Conservation (phyloP, 202 grass and related monocot genomes). For the Elaeis oleifera region DNA sequence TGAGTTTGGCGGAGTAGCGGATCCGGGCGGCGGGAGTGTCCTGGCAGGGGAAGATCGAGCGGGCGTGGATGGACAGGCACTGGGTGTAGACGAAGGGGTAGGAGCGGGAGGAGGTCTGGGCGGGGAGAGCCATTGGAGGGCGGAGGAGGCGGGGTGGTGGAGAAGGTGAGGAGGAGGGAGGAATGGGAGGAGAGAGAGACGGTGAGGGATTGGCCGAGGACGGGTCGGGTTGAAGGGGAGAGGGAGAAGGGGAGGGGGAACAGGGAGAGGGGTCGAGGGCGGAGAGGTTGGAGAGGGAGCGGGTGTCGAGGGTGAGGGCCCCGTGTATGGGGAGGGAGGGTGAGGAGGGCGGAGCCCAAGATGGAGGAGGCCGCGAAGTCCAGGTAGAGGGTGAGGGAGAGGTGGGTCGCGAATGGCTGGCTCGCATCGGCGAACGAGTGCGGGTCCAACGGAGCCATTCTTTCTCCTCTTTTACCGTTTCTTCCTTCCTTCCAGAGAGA, state of each 20-base stretch:
- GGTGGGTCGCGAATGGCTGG: slow-evolving; percentile 38
- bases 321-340: slow-evolving; percentile 48
- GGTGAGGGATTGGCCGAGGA: slow-evolving; percentile 42
- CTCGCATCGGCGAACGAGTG: slow-evolving; percentile 74
- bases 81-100: slow-evolving; percentile 86
- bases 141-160: slow-evolving; percentile 36
- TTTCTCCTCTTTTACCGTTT: too few relatives aligned
- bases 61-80: slow-evolving; percentile 88
- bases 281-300: slow-evolving; percentile 26
- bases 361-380: slow-evolving; percentile 68
- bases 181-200: slow-evolving; percentile 38
- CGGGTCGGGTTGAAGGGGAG: slow-evolving; percentile 21
- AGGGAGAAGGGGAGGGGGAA: neutral
- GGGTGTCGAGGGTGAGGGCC: slow-evolving; percentile 12
- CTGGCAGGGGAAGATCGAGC: slow-evolving; percentile 13
- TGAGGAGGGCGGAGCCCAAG: slow-evolving; percentile 62
- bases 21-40: slow-evolving; percentile 90
- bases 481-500: too few relatives aligned
- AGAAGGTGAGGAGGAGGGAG: slow-evolving; percentile 30
- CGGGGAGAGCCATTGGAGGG: slow-evolving; percentile 73
- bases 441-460: slow-evolving; percentile 77
- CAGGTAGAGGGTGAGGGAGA: slow-evolving; percentile 65
- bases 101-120: slow-evolving; percentile 38
- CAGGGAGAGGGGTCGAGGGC: slow-evolving; percentile 36
- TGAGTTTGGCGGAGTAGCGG: slow-evolving; percentile 65